phyloP scores from a whole-genome alignment of 345 rosid species.

The Sonneratia alba region DNA sequence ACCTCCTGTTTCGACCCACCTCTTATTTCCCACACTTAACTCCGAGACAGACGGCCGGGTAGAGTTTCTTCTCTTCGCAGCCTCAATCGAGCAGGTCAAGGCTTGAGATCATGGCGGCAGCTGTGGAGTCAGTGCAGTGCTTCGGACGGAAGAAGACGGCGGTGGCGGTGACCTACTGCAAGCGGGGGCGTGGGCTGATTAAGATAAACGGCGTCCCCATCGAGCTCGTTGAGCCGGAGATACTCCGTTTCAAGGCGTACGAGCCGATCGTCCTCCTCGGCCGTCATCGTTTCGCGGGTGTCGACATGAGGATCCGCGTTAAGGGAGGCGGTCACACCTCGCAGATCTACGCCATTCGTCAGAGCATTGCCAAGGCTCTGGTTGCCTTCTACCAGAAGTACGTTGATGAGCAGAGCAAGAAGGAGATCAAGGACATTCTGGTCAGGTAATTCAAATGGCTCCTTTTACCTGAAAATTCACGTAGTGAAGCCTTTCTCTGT shows the following conservation, averaged over 20 bases:
- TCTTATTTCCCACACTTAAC: no score
- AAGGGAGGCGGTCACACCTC: slow-evolving; percentile 67
- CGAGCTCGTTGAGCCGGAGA: slow-evolving; percentile 69
- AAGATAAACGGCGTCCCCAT: slow-evolving; percentile 79
- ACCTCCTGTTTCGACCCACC: background rate
- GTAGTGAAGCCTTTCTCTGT: background rate
- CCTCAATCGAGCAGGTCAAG: background rate
- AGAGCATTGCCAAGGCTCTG: slow-evolving; percentile 83
- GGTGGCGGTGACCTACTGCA: slow-evolving; percentile 76
- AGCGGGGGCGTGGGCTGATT: slow-evolving; percentile 62
- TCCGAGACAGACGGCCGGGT: background rate
- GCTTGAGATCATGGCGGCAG: slow-evolving; percentile 11
- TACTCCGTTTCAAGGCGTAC: slow-evolving; percentile 63
- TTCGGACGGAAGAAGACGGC: slow-evolving; percentile 84
- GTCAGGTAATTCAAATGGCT: slow-evolving; percentile 31
- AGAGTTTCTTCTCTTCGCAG: background rate
- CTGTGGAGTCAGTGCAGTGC: slow-evolving; percentile 53
- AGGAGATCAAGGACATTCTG: slow-evolving; percentile 80
- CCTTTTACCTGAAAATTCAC: background rate
- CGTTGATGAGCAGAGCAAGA: slow-evolving; percentile 81
- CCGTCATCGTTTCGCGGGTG: slow-evolving; percentile 60
- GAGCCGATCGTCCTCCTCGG: slow-evolving; percentile 82
- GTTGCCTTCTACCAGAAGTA: slow-evolving; percentile 82
- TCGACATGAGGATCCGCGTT: slow-evolving; percentile 64
- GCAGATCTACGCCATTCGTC: slow-evolving; percentile 87